Percentiles rank a stretch among this genome's conserved stretches.
Evolutionary conservation across 176 grass and related monocot species (phyloP).

Genomic region (Alloteropsis semialata): DNA sequence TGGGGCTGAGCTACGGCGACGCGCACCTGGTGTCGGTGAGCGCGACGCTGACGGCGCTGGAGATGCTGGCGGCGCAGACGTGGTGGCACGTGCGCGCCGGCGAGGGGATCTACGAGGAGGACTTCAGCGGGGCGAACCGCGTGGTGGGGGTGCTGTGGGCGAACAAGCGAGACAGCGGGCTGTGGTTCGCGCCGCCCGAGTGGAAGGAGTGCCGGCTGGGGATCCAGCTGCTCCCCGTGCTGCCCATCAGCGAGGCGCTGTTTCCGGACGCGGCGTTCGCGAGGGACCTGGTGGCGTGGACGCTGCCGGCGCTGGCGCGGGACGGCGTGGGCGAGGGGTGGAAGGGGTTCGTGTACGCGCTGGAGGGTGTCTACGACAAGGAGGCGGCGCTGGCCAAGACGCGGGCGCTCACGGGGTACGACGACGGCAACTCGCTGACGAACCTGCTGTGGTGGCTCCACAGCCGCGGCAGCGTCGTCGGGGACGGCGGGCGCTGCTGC

Average conservation of each 20-base stretch:
- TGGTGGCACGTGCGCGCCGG: conserved; percentile 92
- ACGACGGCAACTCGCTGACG: conserved; percentile 80
- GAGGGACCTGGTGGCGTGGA: conserved; percentile 76
- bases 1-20: conserved; percentile 86
- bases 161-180: conserved; percentile 92
- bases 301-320: conserved; percentile 52
- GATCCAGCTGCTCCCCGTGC: conserved; percentile 74
- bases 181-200: conserved; percentile 85
- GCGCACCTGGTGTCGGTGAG: conserved; percentile 53
- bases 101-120: conserved; percentile 64
- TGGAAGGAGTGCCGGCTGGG: conserved; percentile 84
- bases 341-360: conserved; percentile 92
- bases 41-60: conserved; percentile 64
- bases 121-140: conserved; percentile 61
- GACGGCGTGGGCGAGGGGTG: conserved; percentile 84
- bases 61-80: conserved; percentile 72
- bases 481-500: conserved; percentile 31
- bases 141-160: conserved; percentile 75
- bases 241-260: conserved; percentile 74
- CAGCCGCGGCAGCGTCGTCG: conserved; percentile 47
- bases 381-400: conserved; percentile 55
- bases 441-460: conserved; percentile 97
- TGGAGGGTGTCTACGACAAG: conserved; percentile 80
- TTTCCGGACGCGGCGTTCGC: conserved; percentile 61
- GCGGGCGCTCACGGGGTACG: conserved; percentile 38